Conservation (phyloP, 2,329 filamentous ascomycete genomes). For the Trichoderma harzianum region DNA sequence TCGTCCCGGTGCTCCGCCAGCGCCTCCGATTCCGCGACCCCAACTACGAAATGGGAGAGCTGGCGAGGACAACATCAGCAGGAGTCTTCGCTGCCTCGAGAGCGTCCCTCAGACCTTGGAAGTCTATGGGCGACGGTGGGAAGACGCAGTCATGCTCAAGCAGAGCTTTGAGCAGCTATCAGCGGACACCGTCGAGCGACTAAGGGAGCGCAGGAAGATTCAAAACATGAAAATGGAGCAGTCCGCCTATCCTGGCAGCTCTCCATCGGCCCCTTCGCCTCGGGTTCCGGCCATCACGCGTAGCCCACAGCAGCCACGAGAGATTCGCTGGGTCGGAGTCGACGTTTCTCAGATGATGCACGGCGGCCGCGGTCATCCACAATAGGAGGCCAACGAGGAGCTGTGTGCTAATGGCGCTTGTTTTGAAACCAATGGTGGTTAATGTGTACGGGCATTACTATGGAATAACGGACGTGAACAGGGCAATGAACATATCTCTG, state of each 20-base stretch:
- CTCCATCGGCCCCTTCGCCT: background rate
- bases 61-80: conserved; percentile 49
- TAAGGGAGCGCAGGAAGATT: conserved; percentile 39
- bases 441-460: background rate
- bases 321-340: conserved; percentile 23
- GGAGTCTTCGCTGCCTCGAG: conserved; percentile 54
- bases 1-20: conserved; percentile 45
- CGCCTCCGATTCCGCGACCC: conserved; percentile 52
- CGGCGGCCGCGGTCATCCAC: conserved; percentile 3
- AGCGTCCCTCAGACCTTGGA: conserved; percentile 52
- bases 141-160: conserved; percentile 52
- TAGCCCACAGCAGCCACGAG: conserved; percentile 19
- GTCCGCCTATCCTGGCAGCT: conserved; percentile 24
- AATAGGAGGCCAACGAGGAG: background rate
- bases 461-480: conserved; percentile 1
- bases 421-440: background rate
- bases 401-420: background rate
- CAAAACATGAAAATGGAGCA: conserved; percentile 32
- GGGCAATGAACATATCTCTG: conserved; percentile 10
- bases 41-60: conserved; percentile 34
- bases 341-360: conserved; percentile 25
- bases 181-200: conserved; percentile 40
- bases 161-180: conserved; percentile 52
- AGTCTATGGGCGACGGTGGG: conserved; percentile 59
- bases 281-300: conserved; percentile 6